phyloP scores from a whole-genome alignment of 1,139 yeast genomes.

The Eremothecium cymbalariae region DNA sequence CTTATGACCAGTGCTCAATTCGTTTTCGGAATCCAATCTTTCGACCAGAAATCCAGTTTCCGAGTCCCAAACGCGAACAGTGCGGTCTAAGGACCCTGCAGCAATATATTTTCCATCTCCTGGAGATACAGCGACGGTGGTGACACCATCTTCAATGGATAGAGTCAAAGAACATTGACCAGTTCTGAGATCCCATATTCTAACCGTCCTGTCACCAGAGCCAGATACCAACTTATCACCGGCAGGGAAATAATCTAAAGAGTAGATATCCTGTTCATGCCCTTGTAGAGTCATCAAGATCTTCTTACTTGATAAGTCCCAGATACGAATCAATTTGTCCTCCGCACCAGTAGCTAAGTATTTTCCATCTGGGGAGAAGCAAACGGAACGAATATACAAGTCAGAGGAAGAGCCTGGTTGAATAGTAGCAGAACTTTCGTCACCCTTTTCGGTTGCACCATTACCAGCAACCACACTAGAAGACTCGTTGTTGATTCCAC shows the following conservation, averaged over 20 bases:
- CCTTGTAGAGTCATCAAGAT: slow-evolving; percentile 85
- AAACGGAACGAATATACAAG: slow-evolving; percentile 86
- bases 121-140: slow-evolving; percentile 95
- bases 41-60: slow-evolving; percentile 89
- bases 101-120: slow-evolving; percentile 83
- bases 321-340: slow-evolving; percentile 90
- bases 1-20: slow-evolving; percentile 86
- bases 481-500: slow-evolving; percentile 30
- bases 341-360: slow-evolving; percentile 97
- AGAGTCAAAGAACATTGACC: slow-evolving; percentile 87
- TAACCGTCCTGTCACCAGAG: slow-evolving; percentile 91
- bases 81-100: slow-evolving; percentile 92
- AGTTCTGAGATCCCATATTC: slow-evolving; percentile 92
- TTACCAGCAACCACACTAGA: slow-evolving; percentile 27
- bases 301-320: slow-evolving; percentile 87
- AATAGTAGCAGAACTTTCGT: slow-evolving; percentile 17
- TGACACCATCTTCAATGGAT: slow-evolving; percentile 94
- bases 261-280: slow-evolving; percentile 96
- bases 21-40: slow-evolving; percentile 83
- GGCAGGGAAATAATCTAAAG: slow-evolving; percentile 90
- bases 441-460: slow-evolving; percentile 30
- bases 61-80: slow-evolving; percentile 97
- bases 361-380: slow-evolving; percentile 95
- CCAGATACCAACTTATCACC: slow-evolving; percentile 94
- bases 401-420: slow-evolving; percentile 41